Conservation (phyloP, 352 stramenopile species). For the Phytophthora pluvialis region DNA sequence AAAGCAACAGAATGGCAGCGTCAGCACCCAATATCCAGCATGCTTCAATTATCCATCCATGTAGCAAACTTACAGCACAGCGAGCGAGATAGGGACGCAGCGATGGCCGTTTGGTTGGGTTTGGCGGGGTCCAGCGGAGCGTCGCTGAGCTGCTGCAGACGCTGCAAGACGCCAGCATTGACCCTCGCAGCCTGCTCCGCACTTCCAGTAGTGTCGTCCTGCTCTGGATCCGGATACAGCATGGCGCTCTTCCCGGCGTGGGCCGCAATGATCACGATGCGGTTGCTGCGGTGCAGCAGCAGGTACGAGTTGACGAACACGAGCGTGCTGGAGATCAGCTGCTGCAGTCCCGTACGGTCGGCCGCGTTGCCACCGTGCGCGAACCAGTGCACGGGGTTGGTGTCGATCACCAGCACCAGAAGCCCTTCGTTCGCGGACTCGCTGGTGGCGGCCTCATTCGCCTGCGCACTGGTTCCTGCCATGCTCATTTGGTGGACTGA, state of each 20-base stretch:
- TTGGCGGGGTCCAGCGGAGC: constrained; percentile 55
- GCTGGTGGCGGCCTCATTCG: constrained; percentile 14
- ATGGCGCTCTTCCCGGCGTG: constrained; percentile 76
- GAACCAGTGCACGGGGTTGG: constrained; percentile 81
- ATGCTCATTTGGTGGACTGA: constrained; percentile 7
- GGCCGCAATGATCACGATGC: constrained; percentile 83
- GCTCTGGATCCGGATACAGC: constrained; percentile 76
- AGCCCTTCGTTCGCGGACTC: constrained; percentile 56
- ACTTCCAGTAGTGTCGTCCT: constrained; percentile 65
- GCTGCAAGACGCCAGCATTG: constrained; percentile 73
- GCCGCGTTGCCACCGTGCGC: constrained; percentile 30
- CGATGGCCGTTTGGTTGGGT: constrained; percentile 71
- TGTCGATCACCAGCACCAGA: constrained; percentile 83
- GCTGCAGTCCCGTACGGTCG: constrained; percentile 51
- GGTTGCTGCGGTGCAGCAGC: constrained; percentile 86
- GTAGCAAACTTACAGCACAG: constrained; percentile 72
- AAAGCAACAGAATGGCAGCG: neutral
- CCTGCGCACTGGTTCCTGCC: constrained; percentile 11
- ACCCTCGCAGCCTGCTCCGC: constrained; percentile 80
- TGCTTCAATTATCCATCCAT: neutral
- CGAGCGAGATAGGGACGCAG: constrained; percentile 75
- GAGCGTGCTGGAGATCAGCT: constrained; percentile 77
- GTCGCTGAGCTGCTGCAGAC: constrained; percentile 65
- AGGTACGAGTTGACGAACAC: constrained; percentile 91
- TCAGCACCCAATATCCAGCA: neutral